These are phyloP conservation scores for Collariella sp. DNA, from an alignment of 495 filamentous ascomycete genomes.

Conservation along the genomic window DNA sequence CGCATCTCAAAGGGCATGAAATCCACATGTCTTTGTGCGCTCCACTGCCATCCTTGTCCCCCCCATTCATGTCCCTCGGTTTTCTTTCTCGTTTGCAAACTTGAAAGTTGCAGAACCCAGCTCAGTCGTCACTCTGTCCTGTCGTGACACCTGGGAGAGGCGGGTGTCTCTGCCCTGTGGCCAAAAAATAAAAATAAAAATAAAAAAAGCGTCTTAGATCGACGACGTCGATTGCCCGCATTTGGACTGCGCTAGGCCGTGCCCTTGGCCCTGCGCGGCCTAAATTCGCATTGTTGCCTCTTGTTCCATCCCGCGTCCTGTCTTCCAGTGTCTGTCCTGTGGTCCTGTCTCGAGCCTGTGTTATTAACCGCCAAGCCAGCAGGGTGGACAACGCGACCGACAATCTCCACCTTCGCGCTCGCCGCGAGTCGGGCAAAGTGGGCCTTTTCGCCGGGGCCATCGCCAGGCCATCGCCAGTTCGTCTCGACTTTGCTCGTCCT, in stretches of 20 bases:
- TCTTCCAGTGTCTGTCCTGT: slow-evolving; percentile 14
- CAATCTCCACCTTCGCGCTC: slow-evolving; percentile 17
- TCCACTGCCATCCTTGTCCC: no score
- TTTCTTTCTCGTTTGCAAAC: no score
- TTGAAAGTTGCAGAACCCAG: no score
- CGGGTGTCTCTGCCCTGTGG: neutral
- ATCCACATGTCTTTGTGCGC: no score
- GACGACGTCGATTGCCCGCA: slow-evolving; percentile 6
- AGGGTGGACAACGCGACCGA: slow-evolving; percentile 10
- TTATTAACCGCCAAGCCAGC: slow-evolving; percentile 1
- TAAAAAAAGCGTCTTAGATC: neutral
- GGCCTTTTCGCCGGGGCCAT: neutral
- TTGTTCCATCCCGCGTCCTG: neutral
- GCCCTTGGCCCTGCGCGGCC: slow-evolving; percentile 6
- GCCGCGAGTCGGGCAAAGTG: neutral
- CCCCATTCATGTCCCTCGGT: no score
- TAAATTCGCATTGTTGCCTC: neutral
- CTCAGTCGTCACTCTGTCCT: neutral
- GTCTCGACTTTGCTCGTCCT: neutral
- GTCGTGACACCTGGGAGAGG: no score
- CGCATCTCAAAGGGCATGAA: no score
- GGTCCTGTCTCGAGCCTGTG: neutral
- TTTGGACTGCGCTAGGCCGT: neutral
- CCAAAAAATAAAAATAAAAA: neutral
- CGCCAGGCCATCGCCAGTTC: neutral